phyloP scores from a whole-genome alignment of 2,329 filamentous ascomycete species.

The Septoria linicola region DNA sequence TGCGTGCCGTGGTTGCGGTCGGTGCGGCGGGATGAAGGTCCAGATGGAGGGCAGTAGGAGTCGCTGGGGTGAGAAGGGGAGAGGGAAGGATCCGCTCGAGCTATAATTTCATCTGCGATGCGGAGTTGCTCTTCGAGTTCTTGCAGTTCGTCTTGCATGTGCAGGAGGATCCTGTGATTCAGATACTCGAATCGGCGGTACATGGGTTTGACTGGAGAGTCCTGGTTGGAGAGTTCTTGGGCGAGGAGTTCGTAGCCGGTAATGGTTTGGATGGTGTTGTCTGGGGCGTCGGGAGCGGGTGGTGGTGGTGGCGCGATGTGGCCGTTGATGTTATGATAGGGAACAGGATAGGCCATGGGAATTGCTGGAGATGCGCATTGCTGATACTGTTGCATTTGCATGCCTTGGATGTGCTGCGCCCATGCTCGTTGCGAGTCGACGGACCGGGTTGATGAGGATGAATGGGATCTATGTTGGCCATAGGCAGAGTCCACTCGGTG shows the following conservation, averaged over 20 bases:
- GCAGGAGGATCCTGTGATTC: slow-evolving; percentile 77
- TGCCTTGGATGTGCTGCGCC: slow-evolving; percentile 25
- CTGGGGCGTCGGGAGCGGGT: slow-evolving; percentile 34
- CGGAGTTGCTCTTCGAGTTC: slow-evolving; percentile 78
- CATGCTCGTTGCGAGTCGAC: slow-evolving; percentile 28
- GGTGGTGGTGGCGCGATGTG: slow-evolving; percentile 26
- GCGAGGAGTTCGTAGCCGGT: slow-evolving; percentile 65
- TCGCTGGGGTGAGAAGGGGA: not conserved
- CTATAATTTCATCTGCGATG: slow-evolving; percentile 62
- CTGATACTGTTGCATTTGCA: slow-evolving; percentile 33
- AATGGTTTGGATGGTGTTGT: slow-evolving; percentile 33
- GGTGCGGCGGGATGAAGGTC: slow-evolving; percentile 60
- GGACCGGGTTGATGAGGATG: slow-evolving; percentile 29
- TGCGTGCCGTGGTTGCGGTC: slow-evolving; percentile 57
- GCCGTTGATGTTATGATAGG: slow-evolving; percentile 17
- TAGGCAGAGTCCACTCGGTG: slow-evolving; percentile 25
- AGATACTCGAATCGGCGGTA: slow-evolving; percentile 81
- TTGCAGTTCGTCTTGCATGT: slow-evolving; percentile 80
- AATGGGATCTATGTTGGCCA: slow-evolving; percentile 31
- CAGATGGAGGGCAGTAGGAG: slow-evolving; percentile 2
- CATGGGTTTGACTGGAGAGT: slow-evolving; percentile 53
- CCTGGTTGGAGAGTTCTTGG: slow-evolving; percentile 48
- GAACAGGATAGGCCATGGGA: slow-evolving; percentile 14
- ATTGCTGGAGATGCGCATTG: slow-evolving; percentile 23
- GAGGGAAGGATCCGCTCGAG: slow-evolving; percentile 37